phyloP scores from a whole-genome alignment of 2,329 filamentous ascomycete species.

The Hypoxylon sp. region DNA sequence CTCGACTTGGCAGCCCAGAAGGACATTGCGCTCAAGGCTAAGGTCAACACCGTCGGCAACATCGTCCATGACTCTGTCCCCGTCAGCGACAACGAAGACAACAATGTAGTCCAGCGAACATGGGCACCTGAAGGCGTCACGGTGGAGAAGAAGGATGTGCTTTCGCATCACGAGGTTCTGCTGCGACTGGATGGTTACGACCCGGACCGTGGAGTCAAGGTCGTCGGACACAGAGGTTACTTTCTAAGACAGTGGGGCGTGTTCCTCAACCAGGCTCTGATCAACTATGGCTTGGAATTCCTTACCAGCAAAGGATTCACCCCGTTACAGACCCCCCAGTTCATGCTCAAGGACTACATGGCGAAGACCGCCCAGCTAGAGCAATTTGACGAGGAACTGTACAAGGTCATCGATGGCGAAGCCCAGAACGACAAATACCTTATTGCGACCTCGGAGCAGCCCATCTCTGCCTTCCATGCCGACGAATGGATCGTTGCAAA shows the following conservation, averaged over 20 bases:
- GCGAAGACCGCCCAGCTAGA: slow-evolving; percentile 97
- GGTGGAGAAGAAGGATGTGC: slow-evolving; percentile 80
- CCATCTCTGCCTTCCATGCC: slow-evolving; percentile 91
- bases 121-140: slow-evolving; percentile 85
- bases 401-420: slow-evolving; percentile 94
- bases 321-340: slow-evolving; percentile 88
- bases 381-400: slow-evolving; percentile 97
- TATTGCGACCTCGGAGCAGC: slow-evolving; percentile 91
- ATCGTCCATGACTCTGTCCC: slow-evolving; percentile 83
- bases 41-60: slow-evolving; percentile 89
- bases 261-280: slow-evolving; percentile 90
- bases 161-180: slow-evolving; percentile 96
- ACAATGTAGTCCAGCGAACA: slow-evolving; percentile 82
- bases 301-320: slow-evolving; percentile 85
- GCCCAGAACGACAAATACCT: slow-evolving; percentile 88
- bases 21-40: slow-evolving; percentile 79
- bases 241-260: slow-evolving; percentile 92
- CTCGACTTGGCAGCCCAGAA: slow-evolving; percentile 83
- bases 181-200: slow-evolving; percentile 91
- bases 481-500: slow-evolving; percentile 91
- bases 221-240: slow-evolving; percentile 95
- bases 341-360: slow-evolving; percentile 97
- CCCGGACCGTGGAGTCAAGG: slow-evolving; percentile 90
- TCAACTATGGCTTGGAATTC: slow-evolving; percentile 96
- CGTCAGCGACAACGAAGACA: slow-evolving; percentile 68